Conservation (phyloP, 768 basidiomycete species). For the Filobasidium wieringae region DNA sequence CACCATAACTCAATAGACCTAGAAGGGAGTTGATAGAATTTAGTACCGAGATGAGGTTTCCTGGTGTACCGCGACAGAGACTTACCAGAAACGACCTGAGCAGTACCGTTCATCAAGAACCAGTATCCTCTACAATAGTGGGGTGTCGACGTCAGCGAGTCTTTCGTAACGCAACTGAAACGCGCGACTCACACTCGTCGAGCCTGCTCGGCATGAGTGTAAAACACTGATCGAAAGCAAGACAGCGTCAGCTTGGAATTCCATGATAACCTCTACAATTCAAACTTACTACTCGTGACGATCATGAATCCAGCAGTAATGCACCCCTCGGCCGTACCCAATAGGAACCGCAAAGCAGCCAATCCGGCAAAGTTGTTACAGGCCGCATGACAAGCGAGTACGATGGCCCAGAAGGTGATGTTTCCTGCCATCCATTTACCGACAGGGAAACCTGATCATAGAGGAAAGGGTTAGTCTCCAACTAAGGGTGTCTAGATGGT, state of each 20-base stretch:
- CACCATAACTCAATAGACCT: conserved; percentile 22
- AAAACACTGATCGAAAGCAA: conserved; percentile 14
- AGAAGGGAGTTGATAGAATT: too few species aligned
- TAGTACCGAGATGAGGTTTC: too few species aligned
- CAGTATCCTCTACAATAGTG: too few species aligned
- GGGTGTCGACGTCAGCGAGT: too few species aligned
- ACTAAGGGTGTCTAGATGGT: too few species aligned
- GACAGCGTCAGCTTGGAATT: background rate
- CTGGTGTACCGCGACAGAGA: too few species aligned
- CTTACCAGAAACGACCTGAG: conserved; percentile 25
- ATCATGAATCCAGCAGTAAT: conserved; percentile 28
- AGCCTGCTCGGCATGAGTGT: conserved; percentile 23
- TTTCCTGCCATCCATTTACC: too few species aligned
- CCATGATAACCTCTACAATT: background rate
- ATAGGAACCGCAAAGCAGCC: conserved; percentile 9
- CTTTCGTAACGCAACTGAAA: background rate
- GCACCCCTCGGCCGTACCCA: conserved; percentile 21
- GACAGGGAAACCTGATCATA: too few species aligned
- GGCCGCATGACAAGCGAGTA: conserved; percentile 24
- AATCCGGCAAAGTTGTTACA: conserved; percentile 26
- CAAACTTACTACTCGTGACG: background rate
- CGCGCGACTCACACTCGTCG: conserved; percentile 15
- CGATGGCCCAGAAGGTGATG: conserved; percentile 21
- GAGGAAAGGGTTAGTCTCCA: too few species aligned
- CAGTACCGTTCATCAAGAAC: conserved; percentile 23